These are phyloP conservation scores for Biscogniauxia mediterranea DNA, from an alignment of 2,329 filamentous ascomycete species.

Conservation along the genomic window DNA sequence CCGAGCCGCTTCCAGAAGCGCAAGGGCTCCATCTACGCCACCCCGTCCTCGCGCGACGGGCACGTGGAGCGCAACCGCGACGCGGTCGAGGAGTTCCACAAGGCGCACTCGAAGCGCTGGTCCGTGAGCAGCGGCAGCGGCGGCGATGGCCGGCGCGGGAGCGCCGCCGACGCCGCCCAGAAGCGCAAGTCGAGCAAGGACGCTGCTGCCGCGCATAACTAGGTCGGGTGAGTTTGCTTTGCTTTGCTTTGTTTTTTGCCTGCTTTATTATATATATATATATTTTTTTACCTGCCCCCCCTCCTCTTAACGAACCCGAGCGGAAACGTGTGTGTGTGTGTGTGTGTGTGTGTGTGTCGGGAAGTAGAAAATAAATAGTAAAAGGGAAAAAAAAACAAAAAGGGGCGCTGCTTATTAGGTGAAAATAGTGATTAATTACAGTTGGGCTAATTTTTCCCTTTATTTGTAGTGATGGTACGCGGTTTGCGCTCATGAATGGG, in stretches of 20 bases:
- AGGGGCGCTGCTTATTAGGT: too few species aligned
- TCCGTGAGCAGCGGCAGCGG: conserved; percentile 42
- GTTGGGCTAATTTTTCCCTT: too few species aligned
- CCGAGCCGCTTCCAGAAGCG: conserved; percentile 68
- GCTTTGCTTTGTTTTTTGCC: not conserved
- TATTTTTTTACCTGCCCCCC: too few species aligned
- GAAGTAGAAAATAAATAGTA: too few species aligned
- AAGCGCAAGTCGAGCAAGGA: conserved; percentile 6
- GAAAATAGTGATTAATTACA: not conserved
- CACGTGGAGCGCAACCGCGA: conserved; percentile 58
- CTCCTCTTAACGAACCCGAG: too few species aligned
- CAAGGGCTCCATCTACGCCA: conserved; percentile 67
- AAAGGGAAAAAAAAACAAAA: too few species aligned
- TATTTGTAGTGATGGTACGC: too few species aligned
- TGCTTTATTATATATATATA: not conserved
- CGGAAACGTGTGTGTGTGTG: too few species aligned
- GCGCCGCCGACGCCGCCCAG: conserved; percentile 10
- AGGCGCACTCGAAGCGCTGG: conserved; percentile 52
- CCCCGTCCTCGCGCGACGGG: conserved; percentile 62
- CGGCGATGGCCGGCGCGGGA: conserved; percentile 23
- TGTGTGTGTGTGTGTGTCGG: too few species aligned
- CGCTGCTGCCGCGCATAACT: not conserved
- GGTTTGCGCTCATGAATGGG: too few species aligned
- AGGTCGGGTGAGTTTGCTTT: not conserved
- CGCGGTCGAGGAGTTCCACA: conserved; percentile 56